Base-by-base conservation (phyloP, 2,329 filamentous ascomycete species). In the Xylaria sp. region DNA sequence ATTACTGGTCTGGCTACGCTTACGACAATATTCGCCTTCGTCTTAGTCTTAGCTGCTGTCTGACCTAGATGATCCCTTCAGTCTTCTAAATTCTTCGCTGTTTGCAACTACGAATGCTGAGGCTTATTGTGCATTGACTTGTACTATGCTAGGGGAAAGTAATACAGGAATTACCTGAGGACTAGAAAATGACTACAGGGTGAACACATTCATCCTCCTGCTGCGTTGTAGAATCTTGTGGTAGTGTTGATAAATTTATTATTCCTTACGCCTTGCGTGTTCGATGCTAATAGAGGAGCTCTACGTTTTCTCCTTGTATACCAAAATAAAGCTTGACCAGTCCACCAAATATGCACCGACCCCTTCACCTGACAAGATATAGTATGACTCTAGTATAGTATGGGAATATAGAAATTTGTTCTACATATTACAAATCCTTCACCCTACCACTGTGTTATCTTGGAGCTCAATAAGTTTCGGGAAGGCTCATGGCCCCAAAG, bases 391-490 rank as follows among this genome's bases (percentile, higher is more conserved):
- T 21, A 63, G 40, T 13, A 10, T 16, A 40, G 40, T 13, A 10
- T 16, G 32, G 23, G 18, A 25, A 48, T 42, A 47, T 40, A 27
- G 1, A 57, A 10, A 42, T 40, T 23, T 8, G 27, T 50, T 61
- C 53, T 42, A 25, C 13, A 53, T 57, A 6, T 27, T 37, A n/a
- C n/a, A 54, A 21, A 44, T 23, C 3, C 54, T 8, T 27, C 23
- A 35, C 35, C 23, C 29, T 47, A 27, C 16, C 13, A 25, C 27
- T 29, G 13, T 8, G 44, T 5, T 13, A 12, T 10, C 23, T 29
- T 42, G 10, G n/a, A 9, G 13, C 42, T 65, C 37, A 86, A 71
- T 84, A 88, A 23, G 81, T 84, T 80, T 90, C 88, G 0, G 83
- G 78, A 55, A 91, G 76, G 0, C 74, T 76, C 25, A 50, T 48